These are phyloP conservation scores for Barbarea vulgaris DNA, from an alignment of 345 rosid genomes.

Conservation along the genomic window DNA sequence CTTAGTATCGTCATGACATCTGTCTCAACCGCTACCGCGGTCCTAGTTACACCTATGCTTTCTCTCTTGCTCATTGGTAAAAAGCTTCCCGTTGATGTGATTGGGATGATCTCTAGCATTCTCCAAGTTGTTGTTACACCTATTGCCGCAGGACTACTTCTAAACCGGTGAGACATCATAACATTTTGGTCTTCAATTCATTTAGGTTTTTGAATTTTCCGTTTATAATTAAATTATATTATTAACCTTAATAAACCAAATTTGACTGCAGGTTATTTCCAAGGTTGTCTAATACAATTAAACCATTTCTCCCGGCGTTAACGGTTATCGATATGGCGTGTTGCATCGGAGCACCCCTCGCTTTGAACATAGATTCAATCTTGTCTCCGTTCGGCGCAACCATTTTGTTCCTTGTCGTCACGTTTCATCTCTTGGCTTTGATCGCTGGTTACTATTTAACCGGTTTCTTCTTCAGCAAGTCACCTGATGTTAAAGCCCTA, in stretches of 20 bases:
- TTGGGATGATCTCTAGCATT: conserved; percentile 92
- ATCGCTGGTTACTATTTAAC: conserved; percentile 66
- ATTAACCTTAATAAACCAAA: background rate
- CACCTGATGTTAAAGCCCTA: conserved; percentile 66
- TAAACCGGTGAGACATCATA: conserved; percentile 59
- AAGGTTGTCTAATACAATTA: conserved; percentile 57
- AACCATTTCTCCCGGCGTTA: conserved; percentile 76
- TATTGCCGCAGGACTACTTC: conserved; percentile 76
- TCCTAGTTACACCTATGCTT: conserved; percentile 72
- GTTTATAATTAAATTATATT: no score
- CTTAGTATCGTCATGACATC: conserved; percentile 96
- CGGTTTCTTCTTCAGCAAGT: conserved; percentile 56
- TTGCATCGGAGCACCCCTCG: conserved; percentile 91
- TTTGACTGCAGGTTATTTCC: conserved; percentile 73
- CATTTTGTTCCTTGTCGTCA: conserved; percentile 51
- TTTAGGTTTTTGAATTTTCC: no score
- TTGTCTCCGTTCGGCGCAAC: conserved; percentile 80
- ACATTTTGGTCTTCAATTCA: no score
- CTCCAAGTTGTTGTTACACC: conserved; percentile 83
- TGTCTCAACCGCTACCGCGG: conserved; percentile 84
- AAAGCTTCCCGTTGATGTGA: conserved; percentile 86
- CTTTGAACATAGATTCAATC: conserved; percentile 73
- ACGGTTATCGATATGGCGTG: conserved; percentile 80
- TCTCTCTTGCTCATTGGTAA: conserved; percentile 87
- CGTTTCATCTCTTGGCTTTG: conserved; percentile 86